Base-by-base conservation (phyloP, 2,329 filamentous ascomycete genomes). In the Stagonosporopsis vannaccii region DNA sequence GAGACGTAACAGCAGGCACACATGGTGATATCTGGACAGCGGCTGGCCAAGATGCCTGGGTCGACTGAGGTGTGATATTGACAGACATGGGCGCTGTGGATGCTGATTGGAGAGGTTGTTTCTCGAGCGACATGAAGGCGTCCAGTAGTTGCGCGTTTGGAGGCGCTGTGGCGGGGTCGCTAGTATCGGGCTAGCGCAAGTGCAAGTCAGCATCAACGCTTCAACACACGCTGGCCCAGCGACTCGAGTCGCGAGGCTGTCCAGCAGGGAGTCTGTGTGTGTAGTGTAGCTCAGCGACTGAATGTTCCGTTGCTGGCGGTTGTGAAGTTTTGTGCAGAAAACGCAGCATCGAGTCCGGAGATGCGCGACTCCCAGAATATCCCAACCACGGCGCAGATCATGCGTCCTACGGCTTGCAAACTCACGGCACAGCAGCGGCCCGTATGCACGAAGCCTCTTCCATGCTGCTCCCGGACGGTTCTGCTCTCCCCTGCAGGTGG, bases 151-250 rank as follows among this genome's bases (percentile, higher is more conserved):
- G 65, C 54, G 55, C 56, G 60, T 58, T 55, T 58, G 54, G 67
- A 75, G 60, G 64, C 72, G 73, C 73, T 67, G 67, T 56, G 63
- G 70, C 64, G 71, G 71, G 72, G 71, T 62, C 59, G 59, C 51
- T 20, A 47, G 36, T 41, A 50, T 59, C 30, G 26, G 53, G 42
- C 53, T 56, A 56, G 53, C 20, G 47, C 22, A 15, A 20, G 20
- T 56, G 46, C 46, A 36, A 37, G 41, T 37, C 35, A 28, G 41
- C 42, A 51, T 48, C 44, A 25, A 46, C 51, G 49, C 65, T 64
- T 36, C 33, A 22, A 50, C 41, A 28, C 17, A 43, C 36, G 30
- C 37, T 54, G 44, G 49, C 33, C 45, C 23, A 25, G 39, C 12
- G 22, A 32, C 26, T 19, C 22, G 22, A 36, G 41, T 51, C 35